Percentiles rank a stretch among this genome's conserved stretches.
Evolutionary conservation across 2,329 filamentous ascomycete species (phyloP).

Genomic region (Epichloe sylvatica): DNA sequence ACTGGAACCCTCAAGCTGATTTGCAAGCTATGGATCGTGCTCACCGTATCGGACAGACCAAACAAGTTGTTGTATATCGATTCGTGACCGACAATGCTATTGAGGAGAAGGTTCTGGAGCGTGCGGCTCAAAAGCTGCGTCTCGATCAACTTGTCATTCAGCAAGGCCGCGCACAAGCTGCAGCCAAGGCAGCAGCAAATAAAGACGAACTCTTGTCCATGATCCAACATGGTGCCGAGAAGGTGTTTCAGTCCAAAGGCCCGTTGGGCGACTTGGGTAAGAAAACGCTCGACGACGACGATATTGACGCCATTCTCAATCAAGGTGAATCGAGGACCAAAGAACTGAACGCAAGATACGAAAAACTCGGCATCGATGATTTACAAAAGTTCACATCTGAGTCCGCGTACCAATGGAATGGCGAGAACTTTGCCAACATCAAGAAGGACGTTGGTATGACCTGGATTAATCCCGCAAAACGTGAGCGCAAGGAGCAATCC

Average conservation of each 20-base stretch:
- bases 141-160: slow-evolving; percentile 97
- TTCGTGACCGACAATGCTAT: slow-evolving; percentile 98
- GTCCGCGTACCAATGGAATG: slow-evolving; percentile 98
- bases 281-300: slow-evolving; percentile 62
- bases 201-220: slow-evolving; percentile 94
- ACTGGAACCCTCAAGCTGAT: slow-evolving; percentile 98
- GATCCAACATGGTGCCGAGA: slow-evolving; percentile 98
- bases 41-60: slow-evolving; percentile 95
- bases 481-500: slow-evolving; percentile 93
- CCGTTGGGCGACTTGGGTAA: slow-evolving; percentile 46
- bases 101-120: slow-evolving; percentile 93
- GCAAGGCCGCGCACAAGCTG: slow-evolving; percentile 84
- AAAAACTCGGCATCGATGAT: slow-evolving; percentile 92
- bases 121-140: slow-evolving; percentile 90
- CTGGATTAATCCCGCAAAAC: slow-evolving; percentile 98
- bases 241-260: slow-evolving; percentile 69
- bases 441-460: slow-evolving; percentile 86
- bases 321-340: slow-evolving; percentile 83
- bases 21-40: slow-evolving; percentile 97
- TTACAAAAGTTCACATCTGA: slow-evolving; percentile 96
- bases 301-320: slow-evolving; percentile 77
- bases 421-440: slow-evolving; percentile 80
- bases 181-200: slow-evolving; percentile 78
- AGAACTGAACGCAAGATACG: slow-evolving; percentile 82
- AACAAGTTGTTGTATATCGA: slow-evolving; percentile 91